Evolutionary conservation across 2,329 filamentous ascomycete species (phyloP), one percentile per base, ranked within the genome.

Genomic region (Penicillium concentricum): DNA sequence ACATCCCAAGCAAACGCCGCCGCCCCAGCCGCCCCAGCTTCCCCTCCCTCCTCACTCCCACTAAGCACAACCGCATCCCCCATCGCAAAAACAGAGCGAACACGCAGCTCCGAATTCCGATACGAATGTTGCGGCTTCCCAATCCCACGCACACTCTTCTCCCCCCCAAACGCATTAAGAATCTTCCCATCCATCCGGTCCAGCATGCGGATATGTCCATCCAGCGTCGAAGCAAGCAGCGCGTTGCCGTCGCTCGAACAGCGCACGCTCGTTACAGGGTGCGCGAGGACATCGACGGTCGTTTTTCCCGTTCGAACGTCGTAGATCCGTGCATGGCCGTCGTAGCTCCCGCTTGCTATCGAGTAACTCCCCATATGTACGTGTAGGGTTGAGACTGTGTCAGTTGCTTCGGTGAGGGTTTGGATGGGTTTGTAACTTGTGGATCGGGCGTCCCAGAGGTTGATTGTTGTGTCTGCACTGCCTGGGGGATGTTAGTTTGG

Each of bases 281-380:
- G 76, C 39, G 72, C 75, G 24, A 94, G 77, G 1, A 91, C 85
- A 75, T 96, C 91, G 1, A 84, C 85, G 5, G 85, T 84, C 47
- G 87, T 81, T 51, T 79, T 80, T 0, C 92, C 92, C 81, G 85
- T 89, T 53, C 91, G 82, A 39, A 96, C 76, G 76, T 97, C 93
- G 76, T 97, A 97, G 58, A 82, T 82, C 52, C 93, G 80, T 1
- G 95, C 84, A 56, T 89, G 81, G 2, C 92, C 92, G 75, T 97
- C 93, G 55, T 96, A 90, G 71, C 90, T 92, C 0, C 88, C 91
- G 1, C 84, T 82, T 2, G 91, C 74, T 48, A 97, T 84, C 73
- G 71, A 76, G 55, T 73, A 74, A 0, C 67, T 72, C 12, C 70
- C 64, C 67, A 69, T 72, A 47, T 78, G 74, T 2, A 73, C 71